Evolutionary conservation across 2,329 filamentous ascomycete species (phyloP), one percentile per base, ranked within the genome.

Genomic region (Fusarium guadeloupense): DNA sequence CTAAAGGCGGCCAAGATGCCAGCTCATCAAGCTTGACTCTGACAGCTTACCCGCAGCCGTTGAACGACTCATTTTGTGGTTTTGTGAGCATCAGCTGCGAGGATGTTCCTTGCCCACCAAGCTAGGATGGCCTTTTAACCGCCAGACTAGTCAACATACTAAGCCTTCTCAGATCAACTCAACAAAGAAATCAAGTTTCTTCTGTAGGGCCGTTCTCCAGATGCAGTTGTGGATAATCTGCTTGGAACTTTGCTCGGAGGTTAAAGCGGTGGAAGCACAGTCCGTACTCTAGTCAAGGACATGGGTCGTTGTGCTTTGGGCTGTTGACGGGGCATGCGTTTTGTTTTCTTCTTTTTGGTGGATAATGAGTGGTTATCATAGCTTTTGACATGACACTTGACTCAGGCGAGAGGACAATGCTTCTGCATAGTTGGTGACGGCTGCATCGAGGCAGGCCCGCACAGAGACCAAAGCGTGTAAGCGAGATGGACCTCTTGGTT

Each of bases 101-200:
- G 59, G 59, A 28, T 63, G 16, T 56, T 43, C 61, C 59, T 54
- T 48, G 59, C 9, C 26, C 34, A 17, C 20, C 33, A 28, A 45
- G 58, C 66, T 37, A 50, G 66, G 66, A 60, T 69, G 39, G 46
- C 34, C 54, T 55, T 56, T 59, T 45, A 37, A 60, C 30, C 31
- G 46, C 31, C 35, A 44, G 54, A 38, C 52, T 51, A 59, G 55
- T 37, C 57, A 51, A 56, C 53, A 56, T 63, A 58, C 66, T 62
- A 65, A 64, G 62, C 57, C 47, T 43, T 54, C 49, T 46, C 51
- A 38, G 10, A 54, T 54, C 35, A 33, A 31, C 14, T 42, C 46
- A 37, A 39, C 20, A 28, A 40, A 44, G 37, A 56, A 61, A 67
- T 57, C 64, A 68, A 64, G 65, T 59, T 66, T 68, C 59, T 64